Evolutionary conservation across 2,329 filamentous ascomycete species (phyloP).

Genomic region (Hortaea sp.): DNA sequence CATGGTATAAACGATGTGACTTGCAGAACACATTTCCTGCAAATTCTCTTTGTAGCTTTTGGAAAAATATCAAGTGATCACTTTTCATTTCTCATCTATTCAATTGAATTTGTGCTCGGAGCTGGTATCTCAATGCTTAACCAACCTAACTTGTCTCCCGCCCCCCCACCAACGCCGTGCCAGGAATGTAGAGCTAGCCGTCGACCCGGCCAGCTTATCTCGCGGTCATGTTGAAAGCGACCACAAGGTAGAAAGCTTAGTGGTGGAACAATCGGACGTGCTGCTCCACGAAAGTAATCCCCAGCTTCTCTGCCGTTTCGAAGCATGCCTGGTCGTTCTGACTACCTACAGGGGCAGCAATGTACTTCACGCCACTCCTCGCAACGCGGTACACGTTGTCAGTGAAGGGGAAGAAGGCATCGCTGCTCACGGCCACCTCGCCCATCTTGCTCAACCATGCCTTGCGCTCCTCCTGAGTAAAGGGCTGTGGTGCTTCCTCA

Average conservation of each 20-base stretch:
- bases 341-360: slow-evolving; percentile 83
- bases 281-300: slow-evolving; percentile 93
- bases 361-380: slow-evolving; percentile 87
- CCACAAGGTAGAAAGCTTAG: slow-evolving; percentile 29
- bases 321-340: slow-evolving; percentile 77
- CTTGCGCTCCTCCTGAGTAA: slow-evolving; percentile 73
- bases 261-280: slow-evolving; percentile 91
- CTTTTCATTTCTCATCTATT: background rate
- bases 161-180: background rate
- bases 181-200: no score
- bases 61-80: background rate
- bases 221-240: no score
- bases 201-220: no score
- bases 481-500: slow-evolving; percentile 73
- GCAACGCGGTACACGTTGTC: slow-evolving; percentile 93
- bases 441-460: slow-evolving; percentile 74
- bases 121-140: background rate
- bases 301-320: slow-evolving; percentile 81
- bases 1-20: no score
- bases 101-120: background rate
- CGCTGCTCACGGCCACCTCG: slow-evolving; percentile 78
- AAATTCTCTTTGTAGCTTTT: background rate
- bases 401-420: slow-evolving; percentile 98
- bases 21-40: no score
- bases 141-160: background rate